These are phyloP conservation scores for Erysimum pusillum DNA, from an alignment of 441 rosid genomes.

Conservation along the genomic window DNA sequence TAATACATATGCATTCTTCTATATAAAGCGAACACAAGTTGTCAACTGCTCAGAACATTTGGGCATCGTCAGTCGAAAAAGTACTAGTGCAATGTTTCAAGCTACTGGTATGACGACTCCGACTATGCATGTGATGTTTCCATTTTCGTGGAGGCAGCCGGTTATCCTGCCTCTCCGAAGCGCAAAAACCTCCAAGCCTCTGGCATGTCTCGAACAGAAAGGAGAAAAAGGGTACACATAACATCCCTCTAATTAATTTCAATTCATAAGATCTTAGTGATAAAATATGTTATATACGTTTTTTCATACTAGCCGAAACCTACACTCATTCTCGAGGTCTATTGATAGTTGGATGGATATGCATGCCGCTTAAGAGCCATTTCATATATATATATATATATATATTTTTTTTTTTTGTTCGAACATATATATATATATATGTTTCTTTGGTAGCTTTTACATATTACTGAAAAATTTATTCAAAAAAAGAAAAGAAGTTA, in stretches of 20 bases:
- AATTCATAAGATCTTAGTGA: neutral
- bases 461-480: too few species aligned
- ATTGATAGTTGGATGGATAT: too few species aligned
- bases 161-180: neutral
- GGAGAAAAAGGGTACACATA: conserved; percentile 30
- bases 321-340: too few species aligned
- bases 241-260: neutral
- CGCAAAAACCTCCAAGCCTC: conserved; percentile 2
- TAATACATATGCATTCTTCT: too few species aligned
- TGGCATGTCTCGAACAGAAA: conserved; percentile 11
- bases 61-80: neutral
- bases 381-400: too few species aligned
- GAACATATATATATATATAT: too few species aligned
- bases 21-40: neutral
- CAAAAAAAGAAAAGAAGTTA: too few species aligned
- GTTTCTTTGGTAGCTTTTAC: too few species aligned
- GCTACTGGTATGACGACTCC: neutral
- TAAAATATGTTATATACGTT: too few species aligned
- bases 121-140: conserved; percentile 5
- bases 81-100: conserved; percentile 16
- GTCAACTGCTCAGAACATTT: neutral
- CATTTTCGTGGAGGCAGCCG: conserved; percentile 12
- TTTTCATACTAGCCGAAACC: too few species aligned
- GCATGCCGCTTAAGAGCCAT: too few species aligned
- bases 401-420: too few species aligned